Evolutionary conservation across 768 basidiomycete genomes (phyloP), one percentile per base, ranked within the genome.

Genomic region (Austroboletus eburneus): DNA sequence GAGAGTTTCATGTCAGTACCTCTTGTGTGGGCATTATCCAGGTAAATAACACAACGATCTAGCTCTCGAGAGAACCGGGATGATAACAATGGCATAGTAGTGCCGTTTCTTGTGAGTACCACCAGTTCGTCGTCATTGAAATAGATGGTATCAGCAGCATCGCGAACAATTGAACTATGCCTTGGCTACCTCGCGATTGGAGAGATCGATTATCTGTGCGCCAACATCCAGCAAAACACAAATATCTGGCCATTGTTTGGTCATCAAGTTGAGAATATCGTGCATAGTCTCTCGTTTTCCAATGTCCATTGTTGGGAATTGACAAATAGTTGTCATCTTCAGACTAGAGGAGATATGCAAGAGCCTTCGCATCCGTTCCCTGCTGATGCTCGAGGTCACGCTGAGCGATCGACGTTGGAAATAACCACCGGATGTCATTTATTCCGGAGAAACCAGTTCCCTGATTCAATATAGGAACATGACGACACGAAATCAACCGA

Each of bases 1-100:
- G 76, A 77, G 27, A 79, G 57, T 32, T 72, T 77, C 10, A 79
- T 57, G 52, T 78, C 77, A 0, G 76, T 78, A 5, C 77, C 78
- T 13, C 30, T 32, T 14, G 30, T 32, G 30, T 32, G 30, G 8
- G 30, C 30, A 32, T 32, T 7, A 32, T 32, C 30, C 4, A 32
- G 30, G 30, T 32, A 32, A 4, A 32, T 13, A 10, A 32, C 9
- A 32, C 13, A 32, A 13, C 5, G 13, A 14, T 14, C 30, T 14
- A 14, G 14, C 5, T 32, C 4, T 3, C 14, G 30, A 54, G 57
- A 17, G 70, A 52, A 65, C 55, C 8, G 74, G 55, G 77, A 74
- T 3, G 67, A 63, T 9, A 57, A 39, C 12, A 79, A 55, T 7
- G 61, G 56, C 43, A 74, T 69, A 5, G 62, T 50, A 3, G 41